Base-by-base conservation (phyloP, 2,329 filamentous ascomycete genomes). In the Furcasterigmium sp. region DNA sequence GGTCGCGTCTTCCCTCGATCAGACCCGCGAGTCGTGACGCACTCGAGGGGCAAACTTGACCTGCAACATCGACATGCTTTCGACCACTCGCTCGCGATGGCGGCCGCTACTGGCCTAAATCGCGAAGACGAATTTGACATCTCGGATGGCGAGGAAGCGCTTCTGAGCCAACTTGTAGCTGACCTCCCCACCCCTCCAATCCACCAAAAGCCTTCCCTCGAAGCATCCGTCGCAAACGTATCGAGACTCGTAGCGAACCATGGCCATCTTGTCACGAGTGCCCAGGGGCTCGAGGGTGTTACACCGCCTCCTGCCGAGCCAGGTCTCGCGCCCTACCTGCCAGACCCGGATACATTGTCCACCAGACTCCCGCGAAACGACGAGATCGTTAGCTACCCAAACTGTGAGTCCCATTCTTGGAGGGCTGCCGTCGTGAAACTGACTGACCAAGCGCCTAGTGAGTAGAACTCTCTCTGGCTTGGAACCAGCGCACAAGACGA, bases 391-490 rank as follows among this genome's bases (percentile, higher is more conserved):
- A 47, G 48, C 49, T 77, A 76, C 62, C 70, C 78, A 56, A 69
- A 78, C 66, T 60, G 80, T 83, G 61, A 56, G 74, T 67, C 37
- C 30, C 15, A 17, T 37, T 19, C 15, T 15, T 11, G 8, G 15
- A 37, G 41, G 47, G 37, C 50, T 56, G 8, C 18, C 34, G 1
- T 37, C 14, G 21, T 26, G 34, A 53, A 47, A 49, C 80, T 86
- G 75, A 87, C 78, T 78, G 71, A 82, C 72, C 51, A 47, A 85
- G 82, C 73, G 69, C 61, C 62, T 81, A 87, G 84, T 76, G 64
- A 80, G 69, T 56, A 68, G 60, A 15, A 65, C 65, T 2, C 50
- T 75, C 8, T 58, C 57, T 3, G 50, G 49, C 2, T 40, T 54
- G 13, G 54, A 53, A 13, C 30, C 51, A 25, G 32, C 44, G 3